phyloP scores from a whole-genome alignment of 305 asterid genomes.

The Solanum hybrid region DNA sequence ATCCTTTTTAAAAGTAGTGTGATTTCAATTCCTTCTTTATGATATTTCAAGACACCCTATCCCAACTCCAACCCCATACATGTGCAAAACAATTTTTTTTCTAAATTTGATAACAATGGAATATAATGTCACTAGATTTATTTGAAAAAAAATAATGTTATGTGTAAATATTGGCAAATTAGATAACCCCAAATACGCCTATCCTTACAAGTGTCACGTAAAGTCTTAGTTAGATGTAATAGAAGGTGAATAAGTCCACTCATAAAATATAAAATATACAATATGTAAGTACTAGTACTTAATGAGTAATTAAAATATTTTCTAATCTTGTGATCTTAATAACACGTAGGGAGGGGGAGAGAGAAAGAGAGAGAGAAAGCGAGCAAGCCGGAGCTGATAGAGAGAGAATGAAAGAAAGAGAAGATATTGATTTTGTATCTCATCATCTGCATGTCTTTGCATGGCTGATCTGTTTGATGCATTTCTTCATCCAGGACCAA shows the following conservation, averaged over 20 bases:
- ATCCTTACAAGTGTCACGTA: background rate
- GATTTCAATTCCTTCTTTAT: background rate
- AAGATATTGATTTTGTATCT: background rate
- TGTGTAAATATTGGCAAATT: background rate
- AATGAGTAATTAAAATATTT: background rate
- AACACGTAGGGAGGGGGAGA: conserved; percentile 13
- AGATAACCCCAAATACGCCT: background rate
- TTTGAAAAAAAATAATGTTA: background rate
- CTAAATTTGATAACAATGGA: background rate
- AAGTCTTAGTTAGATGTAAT: background rate
- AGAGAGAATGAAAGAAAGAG: conserved; percentile 6
- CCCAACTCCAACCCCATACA: background rate
- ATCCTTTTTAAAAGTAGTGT: background rate
- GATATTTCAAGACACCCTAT: background rate
- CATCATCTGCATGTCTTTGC: conserved; percentile 9
- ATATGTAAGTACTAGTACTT: background rate
- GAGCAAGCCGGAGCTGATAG: conserved; percentile 7
- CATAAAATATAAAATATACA: background rate
- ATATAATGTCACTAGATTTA: background rate
- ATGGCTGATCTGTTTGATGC: conserved; percentile 3
- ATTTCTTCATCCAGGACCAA: background rate
- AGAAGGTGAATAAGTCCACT: background rate
- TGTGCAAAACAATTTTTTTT: background rate
- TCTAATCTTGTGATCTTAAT: background rate
- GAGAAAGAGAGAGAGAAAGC: background rate